Base-by-base conservation (phyloP, 192 early-diverging fungal genomes). In the Entomortierella lignicola region DNA sequence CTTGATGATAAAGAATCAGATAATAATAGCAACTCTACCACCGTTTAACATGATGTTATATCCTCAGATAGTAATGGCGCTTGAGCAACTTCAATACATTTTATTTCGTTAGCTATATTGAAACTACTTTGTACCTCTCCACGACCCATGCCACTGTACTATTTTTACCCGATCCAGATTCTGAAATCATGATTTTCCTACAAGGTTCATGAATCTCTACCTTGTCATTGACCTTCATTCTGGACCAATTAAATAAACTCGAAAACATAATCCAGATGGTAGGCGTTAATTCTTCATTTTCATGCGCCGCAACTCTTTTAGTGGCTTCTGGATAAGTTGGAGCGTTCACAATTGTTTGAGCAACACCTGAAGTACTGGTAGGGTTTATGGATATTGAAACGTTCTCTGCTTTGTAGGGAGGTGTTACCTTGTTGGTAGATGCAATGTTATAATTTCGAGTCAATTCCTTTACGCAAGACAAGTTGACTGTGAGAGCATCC, bases 181-280 rank as follows among this genome's bases (percentile, higher is more conserved):
- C 4, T 8, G 55, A 26, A 13, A 70, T 15, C 2, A 41, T 27
- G 17, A 79, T n/a, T n/a, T 32, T 47, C 25, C 61, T 54, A 25
- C 63, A 79, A 2, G 75, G 75, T 17, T 70, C 75, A 32, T 79
- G 75, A 18, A 79, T 70, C 42, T 79, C 75, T 0, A 79, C 68
- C 10, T 21, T 63, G 31, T 79, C 75, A 8, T 25, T n/a, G 25
- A 66, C 62, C 32, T 79, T 79, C 4, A 79, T 63, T 5, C 47
- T 32, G 1, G 63, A 65, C 57, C 62, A 60, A 26, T 59, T 70
- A 47, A 70, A 70, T 47, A 79, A 23, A 37, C 61, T 79, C 1
- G 75, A 79, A 31, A 79, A 79, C 2, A 70, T 41, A 15, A 79
- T 60, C 4, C 27, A n/a, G 32, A 64, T 7, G 2, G 11, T 53